A percentile compares a stretch with the other conserved stretches of the same genome.
These are phyloP conservation scores for Pyrenochaeta sp. DNA, from an alignment of 2,329 filamentous ascomycete species.

Conservation along the genomic window DNA sequence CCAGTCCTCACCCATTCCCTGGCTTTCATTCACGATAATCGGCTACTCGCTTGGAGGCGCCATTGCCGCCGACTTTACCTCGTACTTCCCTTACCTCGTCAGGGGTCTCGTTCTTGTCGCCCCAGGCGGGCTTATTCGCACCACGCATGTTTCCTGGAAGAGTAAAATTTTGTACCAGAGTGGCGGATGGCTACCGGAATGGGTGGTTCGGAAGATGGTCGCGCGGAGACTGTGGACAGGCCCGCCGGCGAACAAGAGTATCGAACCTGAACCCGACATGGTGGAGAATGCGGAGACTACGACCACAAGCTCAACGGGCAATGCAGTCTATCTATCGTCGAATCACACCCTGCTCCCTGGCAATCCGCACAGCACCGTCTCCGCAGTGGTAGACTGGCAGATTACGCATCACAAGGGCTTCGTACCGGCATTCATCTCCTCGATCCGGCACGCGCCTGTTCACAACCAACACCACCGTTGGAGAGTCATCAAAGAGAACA, in stretches of 20 bases:
- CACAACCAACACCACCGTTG: constrained; percentile 70
- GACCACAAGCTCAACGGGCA: constrained; percentile 16
- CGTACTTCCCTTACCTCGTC: constrained; percentile 73
- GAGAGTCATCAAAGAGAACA: constrained; percentile 60
- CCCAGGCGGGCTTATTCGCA: constrained; percentile 78
- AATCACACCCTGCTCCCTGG: constrained; percentile 57
- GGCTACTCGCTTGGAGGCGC: constrained; percentile 86
- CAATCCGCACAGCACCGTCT: constrained; percentile 64
- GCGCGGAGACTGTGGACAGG: constrained; percentile 42
- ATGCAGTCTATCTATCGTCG: constrained; percentile 33
- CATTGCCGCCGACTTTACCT: constrained; percentile 73
- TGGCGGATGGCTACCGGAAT: constrained; percentile 67
- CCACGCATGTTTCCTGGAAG: constrained; percentile 66
- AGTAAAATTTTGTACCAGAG: constrained; percentile 70
- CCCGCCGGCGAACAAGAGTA: constrained; percentile 20
- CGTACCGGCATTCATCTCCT: constrained; percentile 73
- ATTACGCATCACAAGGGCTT: constrained; percentile 72
- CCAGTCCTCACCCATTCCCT: constrained; percentile 69
- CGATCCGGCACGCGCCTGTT: constrained; percentile 74
- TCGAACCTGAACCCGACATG: constrained; percentile 37
- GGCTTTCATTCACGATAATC: constrained; percentile 70
- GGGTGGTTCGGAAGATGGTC: constrained; percentile 60
- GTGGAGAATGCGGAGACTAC: constrained; percentile 26
- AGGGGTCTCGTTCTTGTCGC: constrained; percentile 78
- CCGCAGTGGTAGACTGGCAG: constrained; percentile 74